These are phyloP conservation scores for Cryptosporidium tyzzeri DNA, from an alignment of 169 alveolate species.

Conservation along the genomic window DNA sequence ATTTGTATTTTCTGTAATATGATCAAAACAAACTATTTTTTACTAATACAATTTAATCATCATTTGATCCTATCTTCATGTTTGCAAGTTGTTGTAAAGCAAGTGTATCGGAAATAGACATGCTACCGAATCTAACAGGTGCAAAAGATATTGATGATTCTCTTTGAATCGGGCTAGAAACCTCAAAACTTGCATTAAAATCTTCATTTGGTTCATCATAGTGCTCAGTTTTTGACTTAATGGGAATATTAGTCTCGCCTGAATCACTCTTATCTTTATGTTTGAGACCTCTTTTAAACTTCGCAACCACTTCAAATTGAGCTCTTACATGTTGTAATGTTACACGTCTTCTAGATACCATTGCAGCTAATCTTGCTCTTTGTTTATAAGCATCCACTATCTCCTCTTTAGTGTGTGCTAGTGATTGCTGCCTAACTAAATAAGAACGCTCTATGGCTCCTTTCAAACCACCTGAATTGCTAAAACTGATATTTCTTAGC, in stretches of 20 bases:
- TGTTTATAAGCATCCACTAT: slow-evolving; percentile 70
- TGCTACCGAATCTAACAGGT: slow-evolving; percentile 68
- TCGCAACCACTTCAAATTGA: slow-evolving; percentile 34
- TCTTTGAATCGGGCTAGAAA: slow-evolving; percentile 20
- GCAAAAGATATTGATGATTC: slow-evolving; percentile 29
- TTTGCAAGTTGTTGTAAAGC: slow-evolving; percentile 70
- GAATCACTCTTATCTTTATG: slow-evolving; percentile 8
- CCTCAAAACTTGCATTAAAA: slow-evolving; percentile 28
- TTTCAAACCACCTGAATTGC: slow-evolving; percentile 62
- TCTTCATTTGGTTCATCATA: slow-evolving; percentile 15
- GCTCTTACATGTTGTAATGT: slow-evolving; percentile 67
- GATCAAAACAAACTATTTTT: not conserved
- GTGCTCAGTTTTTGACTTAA: slow-evolving; percentile 33
- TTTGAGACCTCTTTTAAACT: slow-evolving; percentile 21
- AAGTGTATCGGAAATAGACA: slow-evolving; percentile 56
- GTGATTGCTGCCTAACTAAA: slow-evolving; percentile 45
- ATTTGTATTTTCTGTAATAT: not conserved
- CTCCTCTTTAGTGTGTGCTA: slow-evolving; percentile 54
- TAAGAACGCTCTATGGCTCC: slow-evolving; percentile 73
- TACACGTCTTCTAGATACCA: slow-evolving; percentile 68
- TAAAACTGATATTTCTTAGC: slow-evolving; percentile 30
- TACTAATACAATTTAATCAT: not conserved
- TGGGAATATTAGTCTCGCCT: not conserved
- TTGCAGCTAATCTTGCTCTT: slow-evolving; percentile 72
- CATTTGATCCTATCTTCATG: slow-evolving; percentile 37